Evolutionary conservation across 129 eudicot species (phyloP).

Genomic region (Pittosporum tobira): DNA sequence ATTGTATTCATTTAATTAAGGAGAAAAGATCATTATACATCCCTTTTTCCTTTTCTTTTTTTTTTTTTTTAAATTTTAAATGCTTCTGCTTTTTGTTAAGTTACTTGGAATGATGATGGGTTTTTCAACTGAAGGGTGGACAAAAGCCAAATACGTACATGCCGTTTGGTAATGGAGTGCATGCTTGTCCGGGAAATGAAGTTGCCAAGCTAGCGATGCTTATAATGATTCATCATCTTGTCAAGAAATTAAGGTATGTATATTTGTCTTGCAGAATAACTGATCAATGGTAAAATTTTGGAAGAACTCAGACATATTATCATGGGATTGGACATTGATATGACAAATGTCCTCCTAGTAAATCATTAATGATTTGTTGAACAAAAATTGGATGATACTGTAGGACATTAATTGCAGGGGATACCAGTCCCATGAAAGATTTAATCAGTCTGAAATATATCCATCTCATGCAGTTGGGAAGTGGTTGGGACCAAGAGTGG

Average conservation of each 20-base stretch:
- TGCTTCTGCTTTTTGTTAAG: not conserved
- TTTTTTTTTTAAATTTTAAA: no score
- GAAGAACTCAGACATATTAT: no score
- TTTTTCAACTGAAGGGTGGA: slow-evolving; percentile 30
- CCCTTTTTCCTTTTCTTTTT: no score
- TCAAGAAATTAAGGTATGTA: slow-evolving; percentile 47
- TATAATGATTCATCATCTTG: slow-evolving; percentile 50
- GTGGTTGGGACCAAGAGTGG: slow-evolving; percentile 26
- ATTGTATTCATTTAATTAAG: not conserved
- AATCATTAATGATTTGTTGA: no score
- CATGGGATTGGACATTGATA: no score
- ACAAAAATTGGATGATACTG: no score
- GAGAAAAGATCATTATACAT: not conserved
- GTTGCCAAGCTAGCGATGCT: slow-evolving; percentile 62
- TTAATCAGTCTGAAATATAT: no score
- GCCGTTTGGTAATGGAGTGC: slow-evolving; percentile 72
- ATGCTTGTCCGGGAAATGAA: slow-evolving; percentile 70
- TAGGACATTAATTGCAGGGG: no score
- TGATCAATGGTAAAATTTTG: no score
- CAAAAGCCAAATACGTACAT: slow-evolving; percentile 54
- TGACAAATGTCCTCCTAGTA: no score
- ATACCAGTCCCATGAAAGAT: no score
- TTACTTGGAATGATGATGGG: not conserved
- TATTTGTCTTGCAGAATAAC: not conserved
- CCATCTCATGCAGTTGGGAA: slow-evolving; percentile 35